Conservation (phyloP, 2,329 filamentous ascomycete species). For the Blastomyces parvus region DNA sequence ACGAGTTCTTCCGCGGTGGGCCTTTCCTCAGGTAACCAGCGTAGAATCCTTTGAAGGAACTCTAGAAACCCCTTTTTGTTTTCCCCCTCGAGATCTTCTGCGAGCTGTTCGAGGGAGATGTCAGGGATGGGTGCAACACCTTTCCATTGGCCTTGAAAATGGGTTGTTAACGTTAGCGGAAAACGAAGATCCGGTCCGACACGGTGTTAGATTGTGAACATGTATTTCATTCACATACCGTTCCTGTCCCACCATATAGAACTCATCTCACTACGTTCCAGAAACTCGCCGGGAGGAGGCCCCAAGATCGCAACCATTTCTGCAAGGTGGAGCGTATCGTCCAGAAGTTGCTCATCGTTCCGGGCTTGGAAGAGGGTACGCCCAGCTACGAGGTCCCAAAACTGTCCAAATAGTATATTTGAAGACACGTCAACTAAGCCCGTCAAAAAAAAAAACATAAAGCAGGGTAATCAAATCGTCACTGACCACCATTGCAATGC, state of each 20-base stretch:
- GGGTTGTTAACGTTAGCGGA: slow-evolving; percentile 1
- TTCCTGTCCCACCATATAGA: slow-evolving; percentile 7
- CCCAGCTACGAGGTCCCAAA: slow-evolving; percentile 9
- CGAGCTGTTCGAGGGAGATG: slow-evolving; percentile 3
- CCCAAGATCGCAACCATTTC: slow-evolving; percentile 9
- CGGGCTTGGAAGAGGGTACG: slow-evolving; percentile 6
- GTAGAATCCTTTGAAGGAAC: slow-evolving; percentile 24
- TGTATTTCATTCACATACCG: slow-evolving; percentile 5
- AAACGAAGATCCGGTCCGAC: neutral
- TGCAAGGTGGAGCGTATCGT: slow-evolving; percentile 9
- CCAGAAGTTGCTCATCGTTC: slow-evolving; percentile 6
- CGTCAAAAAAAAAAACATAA: slow-evolving; percentile 5
- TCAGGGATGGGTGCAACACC: slow-evolving; percentile 10
- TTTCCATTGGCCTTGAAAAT: slow-evolving; percentile 8
- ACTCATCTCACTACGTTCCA: slow-evolving; percentile 9
- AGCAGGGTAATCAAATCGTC: neutral
- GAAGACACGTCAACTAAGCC: neutral
- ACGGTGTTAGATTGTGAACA: neutral
- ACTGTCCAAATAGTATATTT: slow-evolving; percentile 5
- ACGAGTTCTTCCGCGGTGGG: slow-evolving; percentile 24
- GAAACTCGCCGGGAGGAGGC: slow-evolving; percentile 8
- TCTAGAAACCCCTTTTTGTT: slow-evolving; percentile 25
- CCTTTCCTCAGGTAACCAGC: slow-evolving; percentile 25
- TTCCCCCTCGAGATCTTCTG: slow-evolving; percentile 12
- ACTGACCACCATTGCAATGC: slow-evolving; percentile 19